Conservation (phyloP, 1,284 basidiomycete species). For the Cryptococcus hybrid region DNA sequence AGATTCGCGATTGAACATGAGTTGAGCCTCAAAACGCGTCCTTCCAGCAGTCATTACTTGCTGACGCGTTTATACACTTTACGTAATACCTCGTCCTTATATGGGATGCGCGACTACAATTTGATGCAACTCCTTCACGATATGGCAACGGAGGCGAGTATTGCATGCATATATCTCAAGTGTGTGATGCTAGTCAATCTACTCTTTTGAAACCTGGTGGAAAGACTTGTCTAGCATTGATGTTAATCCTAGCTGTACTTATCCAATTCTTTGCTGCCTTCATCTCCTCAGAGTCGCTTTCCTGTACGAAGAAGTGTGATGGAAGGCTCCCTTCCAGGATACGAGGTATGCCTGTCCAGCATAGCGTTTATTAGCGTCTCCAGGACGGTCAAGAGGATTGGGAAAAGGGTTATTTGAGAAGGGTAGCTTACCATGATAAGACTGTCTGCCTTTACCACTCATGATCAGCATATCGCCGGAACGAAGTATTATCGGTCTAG, state of each 20-base stretch:
- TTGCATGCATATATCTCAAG: too few species aligned
- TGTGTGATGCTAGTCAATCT: not conserved
- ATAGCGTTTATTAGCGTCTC: not conserved
- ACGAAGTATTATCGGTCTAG: constrained; percentile 73
- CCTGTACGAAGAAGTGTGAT: constrained; percentile 54
- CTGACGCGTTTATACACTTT: not conserved
- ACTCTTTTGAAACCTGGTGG: constrained; percentile 39
- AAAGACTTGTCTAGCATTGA: constrained; percentile 80
- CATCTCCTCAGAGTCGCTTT: constrained; percentile 28
- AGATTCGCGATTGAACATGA: too few species aligned
- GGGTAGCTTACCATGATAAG: constrained; percentile 70
- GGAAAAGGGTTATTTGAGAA: not conserved
- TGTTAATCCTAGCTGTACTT: constrained; percentile 60
- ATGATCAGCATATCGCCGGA: constrained; percentile 90
- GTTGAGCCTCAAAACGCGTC: not conserved
- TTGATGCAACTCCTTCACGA: not conserved
- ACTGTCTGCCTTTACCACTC: constrained; percentile 76
- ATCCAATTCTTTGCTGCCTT: constrained; percentile 60
- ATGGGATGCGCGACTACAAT: too few species aligned
- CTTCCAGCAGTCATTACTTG: not conserved
- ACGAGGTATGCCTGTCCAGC: constrained; percentile 69
- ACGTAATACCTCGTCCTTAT: not conserved
- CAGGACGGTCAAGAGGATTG: not conserved
- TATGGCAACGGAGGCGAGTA: not conserved
- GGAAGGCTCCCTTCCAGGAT: constrained; percentile 78